Evolutionary conservation across 352 stramenopile species (phyloP), one percentile per base, ranked within the genome.

Genomic region (Pythium phragmiticola): DNA sequence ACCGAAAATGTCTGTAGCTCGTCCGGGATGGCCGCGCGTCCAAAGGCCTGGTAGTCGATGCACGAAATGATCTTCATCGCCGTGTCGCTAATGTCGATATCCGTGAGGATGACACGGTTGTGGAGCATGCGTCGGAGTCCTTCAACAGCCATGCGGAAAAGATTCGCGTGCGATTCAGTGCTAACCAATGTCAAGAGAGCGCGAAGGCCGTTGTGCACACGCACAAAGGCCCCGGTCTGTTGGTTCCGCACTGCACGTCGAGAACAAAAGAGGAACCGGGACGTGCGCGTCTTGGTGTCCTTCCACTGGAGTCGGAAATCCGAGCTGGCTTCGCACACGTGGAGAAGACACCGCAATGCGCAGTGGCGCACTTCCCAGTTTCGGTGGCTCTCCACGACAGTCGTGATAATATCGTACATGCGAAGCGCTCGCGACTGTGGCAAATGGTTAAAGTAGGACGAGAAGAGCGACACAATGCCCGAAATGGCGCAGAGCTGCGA

Each of bases 61-160:
- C 82, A 92, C 7, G 84, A 87, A 28, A 93, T 76, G 19, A 95
- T 65, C 62, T 95, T 95, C 14, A 86, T 71, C 34, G 74, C 77
- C 23, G 88, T 74, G 57, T 95, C 87, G 49, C 76, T 92, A n/a
- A 95, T 72, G 66, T 95, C 84, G n/a, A 94, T 80, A 65, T 95
- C 84, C 54, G 78, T 68, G 16, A 95, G 72, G 39, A 95, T 78
- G 8, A 81, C 61, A 37, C 87, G 84, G 59, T 95, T 95, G 72
- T 87, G 78, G 4, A 95, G 66, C 87, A 95, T 95, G 0, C 52
- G 62, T 16, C 76, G 77, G 13, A 94, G 82, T 13, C 81, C 85
- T 59, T 73, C 66, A 13, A 95, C 84, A 8, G 84, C 84, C 78
- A 94, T 89, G 28, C 82, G 70, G 57, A 95, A 93, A 11, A 92